Evolutionary conservation across 306 rosid genomes (phyloP), one percentile per base, ranked within the genome.

Genomic region (Luffa acutangula): DNA sequence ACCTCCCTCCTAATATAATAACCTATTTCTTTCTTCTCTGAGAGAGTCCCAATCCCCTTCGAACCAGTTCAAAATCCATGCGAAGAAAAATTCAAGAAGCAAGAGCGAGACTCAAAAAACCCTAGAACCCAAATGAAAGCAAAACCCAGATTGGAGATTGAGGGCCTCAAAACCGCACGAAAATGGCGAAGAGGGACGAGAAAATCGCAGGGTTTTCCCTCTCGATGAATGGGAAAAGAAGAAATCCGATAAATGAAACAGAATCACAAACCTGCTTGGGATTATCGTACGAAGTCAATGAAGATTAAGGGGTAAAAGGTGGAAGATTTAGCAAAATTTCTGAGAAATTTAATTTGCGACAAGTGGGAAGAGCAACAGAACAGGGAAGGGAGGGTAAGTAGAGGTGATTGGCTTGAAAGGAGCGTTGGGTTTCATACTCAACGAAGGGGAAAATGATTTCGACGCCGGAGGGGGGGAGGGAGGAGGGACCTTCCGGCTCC

Each of bases 21-120:
- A 95, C 85, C 89, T 89, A 86, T 6, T 80, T 87, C 81, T 73
- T 87, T 54, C 86, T 87, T 42, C 84, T 79, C 41, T 75, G 80
- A 17, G 89, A 83, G 83, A 91, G 83, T 78, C 82, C 41, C 63
- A 88, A 79, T 11, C 87, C 83, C 80, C 80, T 87, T 42, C 85
- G 60, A 13, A 88, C 84, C 25, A 89, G 71, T 14, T 79, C 90
- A 67, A 83, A 85, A 85, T 88, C 97, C 99, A 95, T 93, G 17
- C 17, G 17, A 4, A 58, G 34, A 57, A 43, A 53, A 43, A 45
- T 39, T 17, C 48, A 36, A 65, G 37, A 36, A 12, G 0, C 46
- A 36, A 64, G 3, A 45, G 20, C 78, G 7, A 51, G 62, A 74
- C 6, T 15, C 20, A 67, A 21, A 36, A 59, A 53, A 39, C 82